phyloP scores from a whole-genome alignment of 139 green algal genomes.

The Chlorella sorokiniana region DNA sequence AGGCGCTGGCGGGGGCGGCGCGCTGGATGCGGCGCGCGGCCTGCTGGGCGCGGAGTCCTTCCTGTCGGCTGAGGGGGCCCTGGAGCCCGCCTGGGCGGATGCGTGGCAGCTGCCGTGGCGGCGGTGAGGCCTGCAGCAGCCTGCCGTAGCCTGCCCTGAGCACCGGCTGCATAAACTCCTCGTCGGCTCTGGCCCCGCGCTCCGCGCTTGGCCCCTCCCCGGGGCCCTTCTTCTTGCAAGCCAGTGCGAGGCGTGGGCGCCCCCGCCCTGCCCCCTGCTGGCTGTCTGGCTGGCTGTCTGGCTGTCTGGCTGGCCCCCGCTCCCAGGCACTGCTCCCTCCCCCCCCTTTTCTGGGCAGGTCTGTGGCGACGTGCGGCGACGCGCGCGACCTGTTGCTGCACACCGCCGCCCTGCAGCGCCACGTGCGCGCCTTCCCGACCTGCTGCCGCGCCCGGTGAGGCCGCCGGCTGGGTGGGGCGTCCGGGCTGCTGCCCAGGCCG shows the following conservation, averaged over 20 bases:
- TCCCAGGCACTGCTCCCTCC: neutral
- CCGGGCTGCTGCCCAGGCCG: no score
- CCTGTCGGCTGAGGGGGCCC: constrained; percentile 29
- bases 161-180: no score
- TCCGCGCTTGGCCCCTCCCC: no score
- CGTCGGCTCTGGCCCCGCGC: no score
- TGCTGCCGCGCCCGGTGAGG: constrained; percentile 50
- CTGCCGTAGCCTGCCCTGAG: no score
- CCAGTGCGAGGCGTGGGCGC: no score
- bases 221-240: no score
- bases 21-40: constrained; percentile 30
- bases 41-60: constrained; percentile 44
- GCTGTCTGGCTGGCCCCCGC: neutral
- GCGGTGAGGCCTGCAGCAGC: neutral
- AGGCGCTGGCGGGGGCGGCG: constrained; percentile 20
- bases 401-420: constrained; percentile 62
- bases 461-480: neutral
- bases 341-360: neutral
- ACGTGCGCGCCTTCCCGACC: constrained; percentile 37
- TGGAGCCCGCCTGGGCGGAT: constrained; percentile 48
- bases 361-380: constrained; percentile 34
- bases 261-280: no score
- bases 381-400: constrained; percentile 53
- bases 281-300: no score
- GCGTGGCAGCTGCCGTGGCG: constrained; percentile 59